A percentile compares a stretch with the other conserved stretches of the same genome.
Evolutionary conservation across 2,329 filamentous ascomycete species (phyloP).

Genomic region (Fusarium sp.): DNA sequence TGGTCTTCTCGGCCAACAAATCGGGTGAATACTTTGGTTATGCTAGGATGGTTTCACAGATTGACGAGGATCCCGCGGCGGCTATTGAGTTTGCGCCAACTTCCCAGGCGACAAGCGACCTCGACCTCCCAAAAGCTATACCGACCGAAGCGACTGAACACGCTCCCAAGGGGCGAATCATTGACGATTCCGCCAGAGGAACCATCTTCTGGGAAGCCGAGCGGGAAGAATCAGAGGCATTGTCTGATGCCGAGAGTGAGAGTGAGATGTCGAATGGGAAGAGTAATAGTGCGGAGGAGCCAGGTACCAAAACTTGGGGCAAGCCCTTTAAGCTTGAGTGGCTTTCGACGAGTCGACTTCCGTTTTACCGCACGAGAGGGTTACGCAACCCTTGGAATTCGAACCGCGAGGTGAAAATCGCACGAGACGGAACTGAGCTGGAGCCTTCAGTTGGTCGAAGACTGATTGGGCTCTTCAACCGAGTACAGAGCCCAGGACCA

Average conservation of each 20-base stretch:
- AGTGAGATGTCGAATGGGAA: constrained; percentile 53
- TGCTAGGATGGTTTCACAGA: constrained; percentile 87
- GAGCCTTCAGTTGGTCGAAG: constrained; percentile 84
- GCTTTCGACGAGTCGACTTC: constrained; percentile 84
- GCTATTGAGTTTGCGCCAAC: constrained; percentile 77
- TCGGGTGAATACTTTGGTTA: constrained; percentile 98
- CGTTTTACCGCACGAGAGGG: constrained; percentile 89
- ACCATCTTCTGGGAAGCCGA: constrained; percentile 98
- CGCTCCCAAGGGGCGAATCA: constrained; percentile 85
- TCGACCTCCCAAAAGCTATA: constrained; percentile 82
- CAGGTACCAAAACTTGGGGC: constrained; percentile 77
- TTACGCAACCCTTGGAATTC: constrained; percentile 95
- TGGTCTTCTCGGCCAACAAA: constrained; percentile 97
- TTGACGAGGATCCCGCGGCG: constrained; percentile 79
- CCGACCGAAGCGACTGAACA: constrained; percentile 81
- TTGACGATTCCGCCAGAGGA: constrained; percentile 91
- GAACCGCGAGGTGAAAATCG: constrained; percentile 95
- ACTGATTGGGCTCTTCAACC: constrained; percentile 83
- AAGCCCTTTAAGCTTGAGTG: constrained; percentile 93
- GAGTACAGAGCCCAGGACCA: constrained; percentile 56
- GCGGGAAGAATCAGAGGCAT: constrained; percentile 63
- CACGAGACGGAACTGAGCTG: constrained; percentile 91
- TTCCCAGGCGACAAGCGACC: constrained; percentile 66
- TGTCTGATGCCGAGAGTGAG: constrained; percentile 59
- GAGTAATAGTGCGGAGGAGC: constrained; percentile 58